Conservation (phyloP, 2,329 filamentous ascomycete genomes). For the Fusarium lateritium region DNA sequence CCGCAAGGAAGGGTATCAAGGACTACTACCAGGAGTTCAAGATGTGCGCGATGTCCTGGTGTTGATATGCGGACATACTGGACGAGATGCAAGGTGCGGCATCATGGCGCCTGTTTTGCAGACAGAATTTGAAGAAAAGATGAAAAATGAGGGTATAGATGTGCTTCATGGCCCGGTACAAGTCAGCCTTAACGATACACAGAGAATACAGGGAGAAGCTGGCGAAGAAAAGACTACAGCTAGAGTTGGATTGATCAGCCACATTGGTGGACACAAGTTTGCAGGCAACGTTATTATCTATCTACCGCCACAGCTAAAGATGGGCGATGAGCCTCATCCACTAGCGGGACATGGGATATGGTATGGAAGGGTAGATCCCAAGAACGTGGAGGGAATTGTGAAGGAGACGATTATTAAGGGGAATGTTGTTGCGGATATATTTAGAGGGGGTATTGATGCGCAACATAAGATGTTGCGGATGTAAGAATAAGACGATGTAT, state of each 20-base stretch:
- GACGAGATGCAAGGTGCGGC: constrained; percentile 86
- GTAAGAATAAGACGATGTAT: constrained; percentile 39
- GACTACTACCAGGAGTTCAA: constrained; percentile 68
- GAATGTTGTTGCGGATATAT: constrained; percentile 77
- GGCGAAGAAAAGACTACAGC: constrained; percentile 58
- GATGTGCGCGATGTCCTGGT: constrained; percentile 80
- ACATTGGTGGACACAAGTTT: constrained; percentile 88
- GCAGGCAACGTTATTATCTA: constrained; percentile 90
- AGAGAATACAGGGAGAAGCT: constrained; percentile 41
- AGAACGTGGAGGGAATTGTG: constrained; percentile 82
- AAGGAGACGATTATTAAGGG: constrained; percentile 78
- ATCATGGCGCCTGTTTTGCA: constrained; percentile 81
- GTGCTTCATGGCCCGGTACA: constrained; percentile 64
- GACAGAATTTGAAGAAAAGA: constrained; percentile 75
- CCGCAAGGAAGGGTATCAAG: constrained; percentile 67
- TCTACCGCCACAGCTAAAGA: constrained; percentile 70
- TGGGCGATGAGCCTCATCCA: constrained; percentile 64
- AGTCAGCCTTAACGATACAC: constrained; percentile 40
- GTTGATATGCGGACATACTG: constrained; percentile 89
- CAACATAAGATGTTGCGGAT: constrained; percentile 68
- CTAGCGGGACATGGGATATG: constrained; percentile 82
- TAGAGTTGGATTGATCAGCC: constrained; percentile 79
- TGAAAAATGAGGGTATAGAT: constrained; percentile 65
- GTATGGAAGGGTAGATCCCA: constrained; percentile 85
- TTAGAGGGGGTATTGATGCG: constrained; percentile 77